Percentiles rank a stretch among this genome's conserved stretches.
phyloP scores from a whole-genome alignment of 2,329 filamentous ascomycete species.

The Alternaria ethzedia region DNA sequence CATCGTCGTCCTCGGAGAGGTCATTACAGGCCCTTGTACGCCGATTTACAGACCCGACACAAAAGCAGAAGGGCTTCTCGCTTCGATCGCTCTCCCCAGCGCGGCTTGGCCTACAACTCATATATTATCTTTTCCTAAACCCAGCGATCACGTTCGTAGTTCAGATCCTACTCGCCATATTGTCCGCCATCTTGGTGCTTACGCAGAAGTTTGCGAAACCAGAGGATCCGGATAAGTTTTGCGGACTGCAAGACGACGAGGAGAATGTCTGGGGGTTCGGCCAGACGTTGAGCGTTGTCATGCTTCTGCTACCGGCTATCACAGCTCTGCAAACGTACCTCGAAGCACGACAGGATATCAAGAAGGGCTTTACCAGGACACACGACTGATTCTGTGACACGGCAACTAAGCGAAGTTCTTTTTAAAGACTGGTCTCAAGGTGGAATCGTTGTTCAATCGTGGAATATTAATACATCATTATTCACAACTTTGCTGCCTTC shows the following conservation, averaged over 20 bases:
- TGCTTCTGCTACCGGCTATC: conserved; percentile 36
- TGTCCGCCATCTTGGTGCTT: conserved; percentile 32
- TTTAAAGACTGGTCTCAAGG: too few relatives aligned
- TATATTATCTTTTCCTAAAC: conserved; percentile 37
- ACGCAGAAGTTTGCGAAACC: conserved; percentile 38
- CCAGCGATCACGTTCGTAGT: conserved; percentile 35
- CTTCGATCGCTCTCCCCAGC: conserved; percentile 8
- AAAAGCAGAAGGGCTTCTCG: neutral
- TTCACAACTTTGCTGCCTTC: neutral
- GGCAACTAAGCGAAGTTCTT: too few relatives aligned
- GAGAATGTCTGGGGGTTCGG: conserved; percentile 42
- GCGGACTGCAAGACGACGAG: conserved; percentile 29
- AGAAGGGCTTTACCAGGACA: neutral
- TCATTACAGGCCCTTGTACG: conserved; percentile 8
- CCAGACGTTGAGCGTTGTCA: conserved; percentile 39
- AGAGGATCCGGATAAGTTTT: conserved; percentile 22
- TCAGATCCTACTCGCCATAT: conserved; percentile 31
- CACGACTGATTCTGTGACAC: too few relatives aligned
- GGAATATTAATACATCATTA: too few relatives aligned
- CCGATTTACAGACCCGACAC: conserved; percentile 12
- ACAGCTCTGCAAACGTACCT: conserved; percentile 36
- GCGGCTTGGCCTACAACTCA: conserved; percentile 17
- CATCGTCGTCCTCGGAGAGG: conserved; percentile 2
- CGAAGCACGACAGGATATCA: conserved; percentile 35
- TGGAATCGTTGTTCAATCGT: too few relatives aligned